phyloP scores from a whole-genome alignment of 1,284 basidiomycete genomes.

The Cryptococcus sp. region DNA sequence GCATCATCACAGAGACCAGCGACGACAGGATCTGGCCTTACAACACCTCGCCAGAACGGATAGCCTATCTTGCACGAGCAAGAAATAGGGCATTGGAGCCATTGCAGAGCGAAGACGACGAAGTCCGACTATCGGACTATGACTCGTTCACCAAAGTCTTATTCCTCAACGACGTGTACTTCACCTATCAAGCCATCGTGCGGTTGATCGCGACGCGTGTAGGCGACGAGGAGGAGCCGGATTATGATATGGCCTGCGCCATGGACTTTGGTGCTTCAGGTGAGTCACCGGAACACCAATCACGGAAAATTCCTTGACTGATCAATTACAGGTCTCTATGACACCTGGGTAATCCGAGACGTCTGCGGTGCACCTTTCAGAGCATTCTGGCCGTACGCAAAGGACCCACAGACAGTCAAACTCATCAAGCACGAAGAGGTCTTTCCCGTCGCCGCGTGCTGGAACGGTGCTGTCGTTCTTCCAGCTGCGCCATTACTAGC shows the following conservation, averaged over 20 bases:
- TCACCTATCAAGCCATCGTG: constrained; percentile 57
- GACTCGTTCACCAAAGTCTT: constrained; percentile 56
- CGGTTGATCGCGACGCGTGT: constrained; percentile 57
- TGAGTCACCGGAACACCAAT: constrained; percentile 26
- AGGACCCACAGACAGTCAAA: constrained; percentile 50
- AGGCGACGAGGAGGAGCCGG: constrained; percentile 35
- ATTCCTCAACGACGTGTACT: constrained; percentile 60
- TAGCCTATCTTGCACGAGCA: constrained; percentile 56
- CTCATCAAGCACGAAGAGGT: constrained; percentile 54
- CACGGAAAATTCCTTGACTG: too few species aligned
- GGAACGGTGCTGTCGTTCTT: constrained; percentile 56
- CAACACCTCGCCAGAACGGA: constrained; percentile 54
- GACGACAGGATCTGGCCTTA: constrained; percentile 42
- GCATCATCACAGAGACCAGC: constrained; percentile 50
- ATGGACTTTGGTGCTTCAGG: constrained; percentile 58
- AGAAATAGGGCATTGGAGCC: constrained; percentile 59
- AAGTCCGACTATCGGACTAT: constrained; percentile 43
- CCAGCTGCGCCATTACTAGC: constrained; percentile 56
- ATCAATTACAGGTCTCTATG: constrained; percentile 47
- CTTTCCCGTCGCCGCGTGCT: constrained; percentile 61
- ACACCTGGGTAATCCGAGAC: constrained; percentile 58
- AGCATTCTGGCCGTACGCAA: constrained; percentile 61
- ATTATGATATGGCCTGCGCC: constrained; percentile 63
- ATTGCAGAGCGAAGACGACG: constrained; percentile 23
- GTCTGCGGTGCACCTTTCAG: constrained; percentile 55